Evolutionary conservation across 2,329 filamentous ascomycete genomes (phyloP).

Genomic region (Fusarium oxysporum): DNA sequence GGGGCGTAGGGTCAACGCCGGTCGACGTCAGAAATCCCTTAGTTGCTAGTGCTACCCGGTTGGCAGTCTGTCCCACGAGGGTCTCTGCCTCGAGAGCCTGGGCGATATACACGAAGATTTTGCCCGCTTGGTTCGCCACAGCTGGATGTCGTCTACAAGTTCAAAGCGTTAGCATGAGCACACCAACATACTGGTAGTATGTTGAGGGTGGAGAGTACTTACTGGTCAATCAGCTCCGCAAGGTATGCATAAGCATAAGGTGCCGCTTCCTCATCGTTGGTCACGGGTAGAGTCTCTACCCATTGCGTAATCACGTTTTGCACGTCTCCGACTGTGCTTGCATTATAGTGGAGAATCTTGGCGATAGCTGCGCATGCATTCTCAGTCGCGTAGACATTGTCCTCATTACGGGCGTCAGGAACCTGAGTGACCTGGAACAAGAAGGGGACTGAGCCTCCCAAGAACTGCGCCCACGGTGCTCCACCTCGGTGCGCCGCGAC

Average conservation of each 20-base stretch:
- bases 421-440: constrained; percentile 88
- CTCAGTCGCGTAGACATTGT: constrained; percentile 96
- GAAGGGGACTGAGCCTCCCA: constrained; percentile 80
- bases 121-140: constrained; percentile 80
- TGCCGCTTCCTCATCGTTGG: constrained; percentile 96
- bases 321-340: constrained; percentile 77
- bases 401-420: constrained; percentile 85
- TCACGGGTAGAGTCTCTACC: constrained; percentile 90
- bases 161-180: constrained; percentile 43
- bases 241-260: constrained; percentile 96
- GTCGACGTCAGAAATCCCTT: constrained; percentile 82
- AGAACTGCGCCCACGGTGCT: constrained; percentile 86
- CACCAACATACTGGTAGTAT: background rate
- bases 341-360: constrained; percentile 94
- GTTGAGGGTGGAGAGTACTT: constrained; percentile 58
- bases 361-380: constrained; percentile 97
- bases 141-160: constrained; percentile 81
- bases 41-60: constrained; percentile 79
- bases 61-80: constrained; percentile 84
- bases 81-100: constrained; percentile 93
- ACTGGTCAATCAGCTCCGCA: constrained; percentile 93
- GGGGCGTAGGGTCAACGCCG: constrained; percentile 78
- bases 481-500: constrained; percentile 95
- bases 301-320: constrained; percentile 85
- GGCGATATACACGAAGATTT: constrained; percentile 86